Base-by-base conservation (phyloP, 2,329 filamentous ascomycete species). In the Colletotrichum sp. region DNA sequence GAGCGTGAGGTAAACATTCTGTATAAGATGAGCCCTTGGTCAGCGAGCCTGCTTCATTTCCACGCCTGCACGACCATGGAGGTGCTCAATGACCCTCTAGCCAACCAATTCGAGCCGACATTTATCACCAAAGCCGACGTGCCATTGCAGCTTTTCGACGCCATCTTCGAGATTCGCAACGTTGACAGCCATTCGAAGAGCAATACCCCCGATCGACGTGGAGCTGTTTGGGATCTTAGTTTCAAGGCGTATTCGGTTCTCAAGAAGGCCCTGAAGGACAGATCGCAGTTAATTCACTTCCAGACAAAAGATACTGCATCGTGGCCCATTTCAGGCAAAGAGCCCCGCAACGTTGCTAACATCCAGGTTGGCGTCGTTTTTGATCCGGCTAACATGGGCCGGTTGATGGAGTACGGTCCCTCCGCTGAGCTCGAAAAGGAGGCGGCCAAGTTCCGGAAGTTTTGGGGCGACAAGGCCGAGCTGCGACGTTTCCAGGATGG, bases 381-480 rank as follows among this genome's bases (percentile, higher is more conserved):
- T 64, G 92, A 98, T 80, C 89, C 94, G 2, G 88, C 90, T 49
- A 94, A 95, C 79, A 93, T 94, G 80, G 88, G 90, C 71, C 93
- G 96, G 36, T 90, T 93, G 63, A 94, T 98, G 77, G 97, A 99
- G 79, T 95, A 96, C 82, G 97, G 97, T 1, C 97, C 97, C 7
- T 87, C 93, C 1, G 95, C 95, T 3, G 96, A 99, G 82, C 91
- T 97, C 76, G 96, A 96, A 84, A 93, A 94, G 78, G 95, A 95
- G 78, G 94, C 96, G 28, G 92, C 93, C 12, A 90, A 90, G 36
- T 99, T 98, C 84, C 94, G 95, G 44, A 92, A 93, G 39, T 99
- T 99, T 83, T 99, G 98, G 97, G 97, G 96, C 8, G 94, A 96
- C 12, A 98, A 97, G 83, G 92, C 97, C 2, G 97, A 99, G 84